These are phyloP conservation scores for Alternaria arborescens DNA, from an alignment of 2,329 filamentous ascomycete species.

Conservation along the genomic window DNA sequence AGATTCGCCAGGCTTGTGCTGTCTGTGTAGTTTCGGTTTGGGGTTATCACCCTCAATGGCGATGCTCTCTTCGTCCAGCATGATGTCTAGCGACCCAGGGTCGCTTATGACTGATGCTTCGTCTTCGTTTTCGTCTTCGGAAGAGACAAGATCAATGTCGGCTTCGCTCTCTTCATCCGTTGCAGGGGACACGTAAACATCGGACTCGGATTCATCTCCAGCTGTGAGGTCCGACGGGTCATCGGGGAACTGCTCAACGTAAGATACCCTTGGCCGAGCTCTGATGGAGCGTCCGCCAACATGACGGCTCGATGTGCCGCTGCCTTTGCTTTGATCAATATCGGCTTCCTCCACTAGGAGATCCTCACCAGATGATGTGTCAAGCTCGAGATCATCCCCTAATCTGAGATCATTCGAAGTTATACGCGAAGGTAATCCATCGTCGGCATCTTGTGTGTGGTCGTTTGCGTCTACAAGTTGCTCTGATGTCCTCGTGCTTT, in stretches of 20 bases:
- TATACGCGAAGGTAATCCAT: neutral
- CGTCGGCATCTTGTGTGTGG: neutral
- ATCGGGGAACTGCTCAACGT: slow-evolving; percentile 15
- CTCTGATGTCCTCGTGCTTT: neutral
- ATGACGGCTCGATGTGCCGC: neutral
- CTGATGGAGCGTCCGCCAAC: slow-evolving; percentile 15
- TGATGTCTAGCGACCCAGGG: neutral
- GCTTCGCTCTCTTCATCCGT: slow-evolving; percentile 8
- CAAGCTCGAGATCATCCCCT: neutral
- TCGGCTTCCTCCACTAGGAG: neutral
- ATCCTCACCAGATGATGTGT: neutral
- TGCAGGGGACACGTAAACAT: neutral
- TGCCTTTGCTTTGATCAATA: neutral
- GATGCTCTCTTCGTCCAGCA: neutral
- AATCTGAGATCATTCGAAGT: neutral
- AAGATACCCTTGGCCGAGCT: slow-evolving; percentile 20
- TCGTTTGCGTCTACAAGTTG: neutral
- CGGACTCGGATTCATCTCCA: slow-evolving; percentile 12
- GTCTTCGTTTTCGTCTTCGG: slow-evolving; percentile 1
- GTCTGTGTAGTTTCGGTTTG: neutral
- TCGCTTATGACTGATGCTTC: neutral
- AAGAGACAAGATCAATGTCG: neutral
- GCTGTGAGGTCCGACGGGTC: slow-evolving; percentile 7
- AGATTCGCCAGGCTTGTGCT: neutral
- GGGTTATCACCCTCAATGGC: slow-evolving; percentile 8